Conservation (phyloP, 441 rosid species). For the Gossypium schwendimanii region DNA sequence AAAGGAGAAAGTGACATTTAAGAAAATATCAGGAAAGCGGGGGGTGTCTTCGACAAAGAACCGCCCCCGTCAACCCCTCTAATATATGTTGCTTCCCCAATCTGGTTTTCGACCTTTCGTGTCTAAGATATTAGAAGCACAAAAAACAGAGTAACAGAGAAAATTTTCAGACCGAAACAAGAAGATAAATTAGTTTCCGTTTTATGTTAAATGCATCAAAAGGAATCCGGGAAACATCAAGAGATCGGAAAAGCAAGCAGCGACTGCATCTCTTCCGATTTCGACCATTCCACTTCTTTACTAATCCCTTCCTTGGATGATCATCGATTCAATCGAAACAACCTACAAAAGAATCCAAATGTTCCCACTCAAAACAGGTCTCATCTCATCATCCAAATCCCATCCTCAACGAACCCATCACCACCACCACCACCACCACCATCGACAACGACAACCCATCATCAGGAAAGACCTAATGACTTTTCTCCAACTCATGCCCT, state of each 20-base stretch:
- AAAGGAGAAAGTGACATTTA: slow-evolving; percentile 6
- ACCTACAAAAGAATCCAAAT: slow-evolving; percentile 15
- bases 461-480: slow-evolving; percentile 5
- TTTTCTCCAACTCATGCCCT: slow-evolving; percentile 24
- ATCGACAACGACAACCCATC: not conserved
- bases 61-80: not conserved
- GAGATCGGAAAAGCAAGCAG: slow-evolving; percentile 41
- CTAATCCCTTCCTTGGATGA: slow-evolving; percentile 14
- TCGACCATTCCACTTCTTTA: slow-evolving; percentile 11
- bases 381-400: slow-evolving; percentile 42
- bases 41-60: not conserved
- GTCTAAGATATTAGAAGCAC: not conserved
- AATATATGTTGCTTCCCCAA: not conserved
- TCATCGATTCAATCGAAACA: slow-evolving; percentile 16
- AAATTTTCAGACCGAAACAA: not conserved
- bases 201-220: slow-evolving; percentile 47
- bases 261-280: slow-evolving; percentile 25
- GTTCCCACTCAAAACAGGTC: slow-evolving; percentile 17
- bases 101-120: not conserved
- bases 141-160: not conserved
- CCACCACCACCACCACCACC: not conserved
- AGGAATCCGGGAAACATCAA: slow-evolving; percentile 28
- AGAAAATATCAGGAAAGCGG: not conserved
- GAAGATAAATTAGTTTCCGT: not conserved
- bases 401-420: slow-evolving; percentile 23